These are phyloP conservation scores for Neospermospora avenae DNA, from an alignment of 2,329 filamentous ascomycete species.

Conservation along the genomic window DNA sequence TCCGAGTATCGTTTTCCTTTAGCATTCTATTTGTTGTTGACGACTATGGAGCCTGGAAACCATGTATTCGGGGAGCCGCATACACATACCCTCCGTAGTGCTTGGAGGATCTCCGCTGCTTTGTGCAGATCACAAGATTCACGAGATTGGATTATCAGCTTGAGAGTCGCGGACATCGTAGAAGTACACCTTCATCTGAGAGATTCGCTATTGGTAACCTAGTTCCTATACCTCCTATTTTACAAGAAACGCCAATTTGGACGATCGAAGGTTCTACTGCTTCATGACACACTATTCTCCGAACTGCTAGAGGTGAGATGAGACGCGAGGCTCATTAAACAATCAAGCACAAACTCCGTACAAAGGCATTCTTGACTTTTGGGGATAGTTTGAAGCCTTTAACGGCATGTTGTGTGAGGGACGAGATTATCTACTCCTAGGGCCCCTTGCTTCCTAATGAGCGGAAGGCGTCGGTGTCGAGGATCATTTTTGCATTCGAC, in stretches of 20 bases:
- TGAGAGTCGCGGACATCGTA: not conserved
- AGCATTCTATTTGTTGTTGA: conserved; percentile 15
- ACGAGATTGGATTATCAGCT: not conserved
- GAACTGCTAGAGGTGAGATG: conserved; percentile 11
- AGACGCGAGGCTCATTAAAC: conserved; percentile 17
- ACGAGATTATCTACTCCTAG: conserved; percentile 10
- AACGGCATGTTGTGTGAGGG: conserved; percentile 24
- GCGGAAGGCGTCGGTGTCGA: conserved; percentile 20
- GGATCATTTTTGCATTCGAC: conserved; percentile 12
- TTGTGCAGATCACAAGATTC: conserved; percentile 20
- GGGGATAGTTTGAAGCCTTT: conserved; percentile 8
- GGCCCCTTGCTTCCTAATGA: conserved; percentile 28
- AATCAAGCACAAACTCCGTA: conserved; percentile 5
- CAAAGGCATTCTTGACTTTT: conserved; percentile 1
- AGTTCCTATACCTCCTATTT: not conserved
- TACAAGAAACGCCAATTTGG: not conserved
- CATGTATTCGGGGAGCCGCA: conserved; percentile 28
- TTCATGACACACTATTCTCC: conserved; percentile 8
- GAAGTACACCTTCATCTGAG: too few species aligned
- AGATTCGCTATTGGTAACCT: too few species aligned
- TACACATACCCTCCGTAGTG: conserved; percentile 17
- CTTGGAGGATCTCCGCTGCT: conserved; percentile 23
- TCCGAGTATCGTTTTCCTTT: conserved; percentile 18
- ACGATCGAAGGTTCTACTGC: not conserved
- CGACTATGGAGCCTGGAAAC: not conserved